These are phyloP conservation scores for Anthracocystis setariae DNA, from an alignment of 1,284 basidiomycete species.

Conservation along the genomic window DNA sequence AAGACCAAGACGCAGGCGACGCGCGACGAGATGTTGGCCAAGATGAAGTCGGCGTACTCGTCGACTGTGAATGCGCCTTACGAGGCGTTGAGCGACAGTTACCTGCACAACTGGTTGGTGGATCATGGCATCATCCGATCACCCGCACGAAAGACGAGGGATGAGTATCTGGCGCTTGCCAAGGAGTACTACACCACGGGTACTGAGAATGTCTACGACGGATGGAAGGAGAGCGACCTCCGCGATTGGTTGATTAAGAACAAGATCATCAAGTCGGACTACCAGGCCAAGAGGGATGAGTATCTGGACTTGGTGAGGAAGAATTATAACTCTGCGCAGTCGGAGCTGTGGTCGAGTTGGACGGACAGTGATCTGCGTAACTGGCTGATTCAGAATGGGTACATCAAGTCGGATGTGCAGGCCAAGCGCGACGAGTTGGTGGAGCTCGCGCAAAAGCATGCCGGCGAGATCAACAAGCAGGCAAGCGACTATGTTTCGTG, in stretches of 20 bases:
- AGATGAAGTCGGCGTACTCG: constrained; percentile 55
- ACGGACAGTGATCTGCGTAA: constrained; percentile 60
- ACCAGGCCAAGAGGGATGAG: constrained; percentile 56
- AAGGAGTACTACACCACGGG: constrained; percentile 62
- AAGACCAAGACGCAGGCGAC: constrained; percentile 57
- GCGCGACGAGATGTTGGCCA: constrained; percentile 57
- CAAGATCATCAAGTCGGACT: constrained; percentile 58
- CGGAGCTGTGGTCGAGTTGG: constrained; percentile 58
- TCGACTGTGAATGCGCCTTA: constrained; percentile 60
- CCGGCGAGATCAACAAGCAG: constrained; percentile 37
- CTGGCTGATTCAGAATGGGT: constrained; percentile 59
- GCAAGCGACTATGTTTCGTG: constrained; percentile 61
- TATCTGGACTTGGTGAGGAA: constrained; percentile 48
- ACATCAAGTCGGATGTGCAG: constrained; percentile 52
- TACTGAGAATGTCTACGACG: constrained; percentile 59
- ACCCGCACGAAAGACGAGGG: constrained; percentile 57
- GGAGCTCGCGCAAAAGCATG: constrained; percentile 57
- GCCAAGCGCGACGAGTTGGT: constrained; percentile 62
- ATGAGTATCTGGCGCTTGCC: constrained; percentile 57
- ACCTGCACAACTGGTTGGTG: constrained; percentile 66
- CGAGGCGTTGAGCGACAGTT: constrained; percentile 61
- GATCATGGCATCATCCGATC: constrained; percentile 59
- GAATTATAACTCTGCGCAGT: constrained; percentile 52
- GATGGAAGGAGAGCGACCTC: constrained; percentile 62
- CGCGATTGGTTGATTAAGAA: constrained; percentile 60